phyloP scores from a whole-genome alignment of 768 basidiomycete genomes.

The Leccinellum rugosiceps region DNA sequence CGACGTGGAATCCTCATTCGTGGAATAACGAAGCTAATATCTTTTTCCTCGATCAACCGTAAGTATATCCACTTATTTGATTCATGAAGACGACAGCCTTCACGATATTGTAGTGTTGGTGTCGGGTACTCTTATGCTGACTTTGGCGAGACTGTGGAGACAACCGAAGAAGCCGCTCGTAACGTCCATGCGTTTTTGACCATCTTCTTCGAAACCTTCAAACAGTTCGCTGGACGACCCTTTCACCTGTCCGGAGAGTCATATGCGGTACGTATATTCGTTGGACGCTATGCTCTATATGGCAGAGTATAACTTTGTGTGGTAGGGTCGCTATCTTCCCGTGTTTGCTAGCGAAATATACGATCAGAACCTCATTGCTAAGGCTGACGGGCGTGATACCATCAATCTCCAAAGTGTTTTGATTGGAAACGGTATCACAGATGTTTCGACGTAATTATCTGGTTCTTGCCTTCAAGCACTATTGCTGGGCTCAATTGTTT shows the following conservation, averaged over 20 bases:
- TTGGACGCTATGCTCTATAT: neutral
- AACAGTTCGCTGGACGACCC: slow-evolving; percentile 61
- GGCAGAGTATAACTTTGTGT: neutral
- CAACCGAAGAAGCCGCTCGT: slow-evolving; percentile 77
- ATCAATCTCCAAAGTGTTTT: slow-evolving; percentile 72
- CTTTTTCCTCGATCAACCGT: slow-evolving; percentile 71
- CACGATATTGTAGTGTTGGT: slow-evolving; percentile 43
- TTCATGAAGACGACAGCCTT: neutral
- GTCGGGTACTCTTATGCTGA: slow-evolving; percentile 75
- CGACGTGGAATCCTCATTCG: slow-evolving; percentile 58
- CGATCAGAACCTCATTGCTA: slow-evolving; percentile 61
- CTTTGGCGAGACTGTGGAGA: slow-evolving; percentile 63
- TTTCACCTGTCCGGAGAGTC: slow-evolving; percentile 73
- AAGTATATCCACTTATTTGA: neutral
- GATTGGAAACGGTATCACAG: slow-evolving; percentile 71
- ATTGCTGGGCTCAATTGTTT: neutral
- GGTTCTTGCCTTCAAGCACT: neutral
- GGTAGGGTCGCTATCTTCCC: slow-evolving; percentile 68
- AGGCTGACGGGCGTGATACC: slow-evolving; percentile 44
- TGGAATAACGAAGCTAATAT: slow-evolving; percentile 69
- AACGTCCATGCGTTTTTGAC: slow-evolving; percentile 73
- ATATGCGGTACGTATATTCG: slow-evolving; percentile 54
- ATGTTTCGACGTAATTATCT: slow-evolving; percentile 42
- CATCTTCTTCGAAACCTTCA: slow-evolving; percentile 80
- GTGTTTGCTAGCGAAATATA: slow-evolving; percentile 74